phyloP scores from a whole-genome alignment of 176 grass and related monocot species.

The Carex myosuroides region DNA sequence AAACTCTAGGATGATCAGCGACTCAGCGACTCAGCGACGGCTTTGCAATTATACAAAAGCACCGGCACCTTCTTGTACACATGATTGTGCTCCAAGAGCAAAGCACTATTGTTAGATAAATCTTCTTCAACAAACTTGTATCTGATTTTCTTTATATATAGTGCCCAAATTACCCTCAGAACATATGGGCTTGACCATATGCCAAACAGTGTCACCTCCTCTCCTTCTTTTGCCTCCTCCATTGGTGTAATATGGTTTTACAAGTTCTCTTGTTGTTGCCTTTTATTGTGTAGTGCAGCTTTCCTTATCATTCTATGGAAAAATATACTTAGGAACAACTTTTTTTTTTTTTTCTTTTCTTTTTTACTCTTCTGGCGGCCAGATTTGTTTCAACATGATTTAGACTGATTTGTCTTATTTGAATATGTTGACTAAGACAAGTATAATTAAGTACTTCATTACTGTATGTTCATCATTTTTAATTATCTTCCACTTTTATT shows the following conservation, averaged over 20 bases:
- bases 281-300: neutral
- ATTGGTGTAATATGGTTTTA: neutral
- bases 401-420: too few species aligned
- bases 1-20: slow-evolving; percentile 17
- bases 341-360: too few species aligned
- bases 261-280: neutral
- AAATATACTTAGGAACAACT: too few species aligned
- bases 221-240: slow-evolving; percentile 4
- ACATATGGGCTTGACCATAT: slow-evolving; percentile 28
- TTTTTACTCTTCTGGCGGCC: neutral
- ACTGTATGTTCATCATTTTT: too few species aligned
- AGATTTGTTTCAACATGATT: too few species aligned
- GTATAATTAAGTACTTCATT: too few species aligned
- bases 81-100: slow-evolving; percentile 22
- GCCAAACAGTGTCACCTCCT: slow-evolving; percentile 15
- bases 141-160: slow-evolving; percentile 16
- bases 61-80: slow-evolving; percentile 28
- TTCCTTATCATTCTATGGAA: neutral
- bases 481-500: too few species aligned
- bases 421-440: too few species aligned
- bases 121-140: slow-evolving; percentile 19
- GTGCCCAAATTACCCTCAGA: slow-evolving; percentile 17
- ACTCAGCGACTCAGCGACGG: slow-evolving; percentile 15
- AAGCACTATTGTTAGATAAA: slow-evolving; percentile 18
- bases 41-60: slow-evolving; percentile 10